These are phyloP conservation scores for Basipetospora chlamydospora DNA, from an alignment of 2,329 filamentous ascomycete species.

Conservation along the genomic window DNA sequence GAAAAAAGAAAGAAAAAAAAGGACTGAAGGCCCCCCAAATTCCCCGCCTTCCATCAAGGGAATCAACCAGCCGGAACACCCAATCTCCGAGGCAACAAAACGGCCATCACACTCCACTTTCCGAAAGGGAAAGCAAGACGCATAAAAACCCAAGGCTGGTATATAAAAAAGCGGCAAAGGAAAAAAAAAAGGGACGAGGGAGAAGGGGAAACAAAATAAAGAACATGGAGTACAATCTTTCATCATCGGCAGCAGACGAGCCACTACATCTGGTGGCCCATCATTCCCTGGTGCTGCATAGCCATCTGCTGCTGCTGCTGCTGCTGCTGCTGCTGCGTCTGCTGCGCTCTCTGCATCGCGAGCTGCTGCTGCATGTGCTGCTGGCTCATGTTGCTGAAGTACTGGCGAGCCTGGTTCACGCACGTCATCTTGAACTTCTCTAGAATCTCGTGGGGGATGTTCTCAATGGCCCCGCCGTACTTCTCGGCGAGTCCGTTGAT, in stretches of 20 bases:
- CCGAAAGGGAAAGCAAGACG: too few relatives aligned
- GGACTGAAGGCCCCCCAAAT: too few relatives aligned
- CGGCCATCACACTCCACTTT: too few relatives aligned
- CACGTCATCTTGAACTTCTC: constrained; percentile 31
- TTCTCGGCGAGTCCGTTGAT: constrained; percentile 19
- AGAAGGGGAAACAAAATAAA: background rate
- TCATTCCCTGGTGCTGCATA: constrained; percentile 29
- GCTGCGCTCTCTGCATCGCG: too few relatives aligned
- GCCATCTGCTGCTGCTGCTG: constrained; percentile 22
- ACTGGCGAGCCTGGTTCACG: constrained; percentile 20
- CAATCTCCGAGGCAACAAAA: background rate
- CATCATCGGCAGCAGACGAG: too few relatives aligned
- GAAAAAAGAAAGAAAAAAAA: constrained; percentile 5
- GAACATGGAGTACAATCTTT: too few relatives aligned
- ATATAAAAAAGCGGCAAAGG: background rate
- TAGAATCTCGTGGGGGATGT: constrained; percentile 30
- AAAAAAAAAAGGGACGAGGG: background rate
- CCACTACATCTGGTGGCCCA: constrained; percentile 40
- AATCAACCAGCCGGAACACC: background rate
- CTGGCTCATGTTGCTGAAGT: constrained; percentile 17
- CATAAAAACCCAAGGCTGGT: too few relatives aligned
- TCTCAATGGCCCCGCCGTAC: constrained; percentile 24
- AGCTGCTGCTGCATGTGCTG: constrained; percentile 20
- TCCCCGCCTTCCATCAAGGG: background rate
- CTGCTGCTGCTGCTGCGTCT: constrained; percentile 16